phyloP scores from a whole-genome alignment of 768 basidiomycete genomes.

The Lactarius indigo region DNA sequence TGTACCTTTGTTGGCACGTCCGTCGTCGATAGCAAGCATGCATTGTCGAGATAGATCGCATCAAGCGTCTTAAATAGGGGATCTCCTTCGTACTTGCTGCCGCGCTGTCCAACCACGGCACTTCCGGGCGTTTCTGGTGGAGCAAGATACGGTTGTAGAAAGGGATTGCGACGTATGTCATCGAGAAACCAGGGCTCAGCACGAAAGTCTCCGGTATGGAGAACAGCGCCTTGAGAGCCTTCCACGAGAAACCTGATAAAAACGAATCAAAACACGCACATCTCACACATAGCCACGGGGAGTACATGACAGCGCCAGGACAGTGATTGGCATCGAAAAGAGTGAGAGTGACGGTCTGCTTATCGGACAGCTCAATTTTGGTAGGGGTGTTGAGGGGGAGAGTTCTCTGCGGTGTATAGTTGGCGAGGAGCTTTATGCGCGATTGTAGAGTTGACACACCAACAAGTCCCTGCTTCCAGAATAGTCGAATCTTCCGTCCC shows the following conservation, averaged over 20 bases:
- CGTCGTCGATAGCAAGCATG: conserved; percentile 47
- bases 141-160: conserved; percentile 67
- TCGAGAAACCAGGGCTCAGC: conserved; percentile 82
- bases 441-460: conserved; percentile 39
- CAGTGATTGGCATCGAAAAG: conserved; percentile 92
- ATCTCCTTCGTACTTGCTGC: background rate
- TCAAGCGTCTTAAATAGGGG: conserved; percentile 46
- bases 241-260: conserved; percentile 78
- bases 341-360: conserved; percentile 66
- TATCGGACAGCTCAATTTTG: conserved; percentile 50
- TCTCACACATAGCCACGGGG: background rate
- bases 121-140: conserved; percentile 4
- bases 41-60: conserved; percentile 83
- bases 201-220: conserved; percentile 93
- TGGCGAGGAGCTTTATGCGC: background rate
- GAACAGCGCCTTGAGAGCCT: conserved; percentile 60
- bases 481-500: conserved; percentile 45
- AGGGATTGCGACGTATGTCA: conserved; percentile 62
- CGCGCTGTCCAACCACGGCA: background rate
- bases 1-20: conserved; percentile 6
- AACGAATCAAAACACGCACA: background rate
- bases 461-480: conserved; percentile 63
- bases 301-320: conserved; percentile 89
- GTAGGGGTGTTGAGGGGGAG: conserved; percentile 65
- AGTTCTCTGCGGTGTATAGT: conserved; percentile 41